Evolutionary conservation across 225 moss, liverwort and hornwort genomes (phyloP).

Genomic region (Polytrichum commune): DNA sequence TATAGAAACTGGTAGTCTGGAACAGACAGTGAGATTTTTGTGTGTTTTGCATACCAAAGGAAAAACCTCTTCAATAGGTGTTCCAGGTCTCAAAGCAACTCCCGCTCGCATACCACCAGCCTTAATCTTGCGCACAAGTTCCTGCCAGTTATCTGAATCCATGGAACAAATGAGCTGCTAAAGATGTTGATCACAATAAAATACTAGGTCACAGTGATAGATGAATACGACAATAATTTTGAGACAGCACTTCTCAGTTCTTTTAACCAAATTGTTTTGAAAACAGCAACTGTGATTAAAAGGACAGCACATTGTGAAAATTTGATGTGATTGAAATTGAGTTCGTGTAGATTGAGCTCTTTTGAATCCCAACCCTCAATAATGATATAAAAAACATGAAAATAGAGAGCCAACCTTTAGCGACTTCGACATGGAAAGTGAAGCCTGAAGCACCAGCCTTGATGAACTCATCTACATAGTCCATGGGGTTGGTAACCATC

Average conservation of each 20-base stretch:
- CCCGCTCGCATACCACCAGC: conserved; percentile 83
- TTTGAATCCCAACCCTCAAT: no score
- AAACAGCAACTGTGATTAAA: no score
- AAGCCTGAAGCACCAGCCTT: conserved; percentile 94
- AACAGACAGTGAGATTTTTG: not conserved
- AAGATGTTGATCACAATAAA: no score
- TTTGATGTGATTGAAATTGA: no score
- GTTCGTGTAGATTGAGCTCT: no score
- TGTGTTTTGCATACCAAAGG: conserved; percentile 51
- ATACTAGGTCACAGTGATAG: no score
- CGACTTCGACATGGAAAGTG: conserved; percentile 85
- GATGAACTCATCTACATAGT: conserved; percentile 78
- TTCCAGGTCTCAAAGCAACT: conserved; percentile 83
- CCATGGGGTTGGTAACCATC: conserved; percentile 96
- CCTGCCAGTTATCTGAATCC: conserved; percentile 74
- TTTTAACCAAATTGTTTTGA: no score
- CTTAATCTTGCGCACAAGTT: conserved; percentile 77
- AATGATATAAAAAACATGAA: no score
- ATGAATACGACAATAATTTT: no score
- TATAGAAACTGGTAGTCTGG: no score
- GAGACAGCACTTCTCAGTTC: no score
- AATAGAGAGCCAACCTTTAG: conserved; percentile 52
- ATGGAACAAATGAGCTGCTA: not conserved
- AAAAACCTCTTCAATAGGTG: conserved; percentile 79
- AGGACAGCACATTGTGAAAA: no score